phyloP scores from a whole-genome alignment of 2,329 filamentous ascomycete genomes.

The Cercospora sp. region DNA sequence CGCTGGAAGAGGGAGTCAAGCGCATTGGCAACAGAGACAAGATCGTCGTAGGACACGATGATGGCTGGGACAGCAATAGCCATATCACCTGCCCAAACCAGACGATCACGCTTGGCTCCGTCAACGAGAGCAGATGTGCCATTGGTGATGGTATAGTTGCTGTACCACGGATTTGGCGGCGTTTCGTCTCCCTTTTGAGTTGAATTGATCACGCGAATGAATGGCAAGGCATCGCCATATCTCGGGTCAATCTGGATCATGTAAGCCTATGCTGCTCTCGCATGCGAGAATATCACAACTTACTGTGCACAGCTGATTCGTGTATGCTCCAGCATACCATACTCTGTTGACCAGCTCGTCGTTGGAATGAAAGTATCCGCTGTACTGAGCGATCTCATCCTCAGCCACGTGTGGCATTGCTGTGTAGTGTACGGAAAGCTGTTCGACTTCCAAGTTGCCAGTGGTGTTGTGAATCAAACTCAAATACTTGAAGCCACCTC shows the following conservation, averaged over 20 bases:
- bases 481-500: constrained; percentile 58
- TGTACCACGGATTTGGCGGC: constrained; percentile 43
- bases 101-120: constrained; percentile 60
- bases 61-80: constrained; percentile 52
- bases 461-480: constrained; percentile 45
- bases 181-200: constrained; percentile 36
- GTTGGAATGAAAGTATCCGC: constrained; percentile 47
- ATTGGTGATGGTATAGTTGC: constrained; percentile 46
- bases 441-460: constrained; percentile 43
- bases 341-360: constrained; percentile 48
- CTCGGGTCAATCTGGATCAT: constrained; percentile 37
- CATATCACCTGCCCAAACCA: constrained; percentile 65
- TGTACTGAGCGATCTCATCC: constrained; percentile 43
- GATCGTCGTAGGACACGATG: constrained; percentile 52
- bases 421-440: constrained; percentile 49
- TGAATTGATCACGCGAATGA: constrained; percentile 37
- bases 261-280: not conserved
- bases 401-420: constrained; percentile 47
- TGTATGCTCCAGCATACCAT: constrained; percentile 48
- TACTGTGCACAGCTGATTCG: constrained; percentile 33
- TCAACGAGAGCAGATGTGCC: constrained; percentile 47
- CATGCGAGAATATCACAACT: not conserved
- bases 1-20: constrained; percentile 35
- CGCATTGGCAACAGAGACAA: constrained; percentile 39
- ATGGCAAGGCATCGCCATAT: constrained; percentile 41